Evolutionary conservation across 2,329 filamentous ascomycete species (phyloP), one percentile per base, ranked within the genome.

Genomic region (Reticulascus tulasneorum): DNA sequence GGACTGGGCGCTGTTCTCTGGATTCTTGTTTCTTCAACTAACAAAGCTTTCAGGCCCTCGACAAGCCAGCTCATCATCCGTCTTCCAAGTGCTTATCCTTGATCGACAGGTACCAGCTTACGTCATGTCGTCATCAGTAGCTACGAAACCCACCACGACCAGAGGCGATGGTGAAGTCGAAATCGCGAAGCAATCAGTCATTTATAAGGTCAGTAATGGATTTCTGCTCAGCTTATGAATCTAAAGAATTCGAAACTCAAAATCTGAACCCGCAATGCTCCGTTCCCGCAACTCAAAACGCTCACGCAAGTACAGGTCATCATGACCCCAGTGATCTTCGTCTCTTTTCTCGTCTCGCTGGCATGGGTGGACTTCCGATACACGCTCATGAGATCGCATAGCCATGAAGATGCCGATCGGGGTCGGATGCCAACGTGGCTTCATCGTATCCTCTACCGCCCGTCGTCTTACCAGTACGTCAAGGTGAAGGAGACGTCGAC

Each of bases 271-370:
- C n/a, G n/a, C n/a, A n/a, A n/a, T n/a, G n/a, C n/a, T n/a, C n/a
- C n/a, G n/a, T n/a, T n/a, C n/a, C n/a, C 6, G 21, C 17, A 10
- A 17, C 9, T 15, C 10, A 15, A 11, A 22, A 23, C 27, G 34
- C 23, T 35, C 39, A 28, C 6, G 5, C 7, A 16, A 8, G 7
- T 5, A 7, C 38, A 73, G 68, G 36, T 66, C 15, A 47, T 85
- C 47, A 66, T 82, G 59, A 82, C 79, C 1, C 80, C 82, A 7
- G 47, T 85, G 43, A 68, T 78, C 45, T 75, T 84, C 54, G 63
- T 77, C 33, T 73, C 77, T 16, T 84, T 85, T 59, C 55, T 86
- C 26, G 29, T 84, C 45, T 84, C 81, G 3, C 72, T 86, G 29
- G 68, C 72, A 52, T 57, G 83, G 33, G 70, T 85, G 27, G 80